A percentile compares a stretch with the other conserved stretches of the same genome.
phyloP scores from a whole-genome alignment of 345 rosid genomes.

The Eucalyptus tenuipes region DNA sequence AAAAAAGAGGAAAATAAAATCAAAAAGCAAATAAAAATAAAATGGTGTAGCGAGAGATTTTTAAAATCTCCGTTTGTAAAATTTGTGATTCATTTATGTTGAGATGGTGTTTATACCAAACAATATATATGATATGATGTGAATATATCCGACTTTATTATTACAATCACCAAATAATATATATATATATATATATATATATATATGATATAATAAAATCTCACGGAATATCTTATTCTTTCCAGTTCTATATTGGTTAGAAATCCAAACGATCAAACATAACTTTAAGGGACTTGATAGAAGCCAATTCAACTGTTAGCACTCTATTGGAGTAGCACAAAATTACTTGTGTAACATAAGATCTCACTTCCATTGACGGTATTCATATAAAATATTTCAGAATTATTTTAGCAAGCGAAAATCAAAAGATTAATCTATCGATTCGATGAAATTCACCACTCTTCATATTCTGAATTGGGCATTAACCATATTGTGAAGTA shows the following conservation, averaged over 20 bases:
- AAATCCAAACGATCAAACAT: too few species aligned
- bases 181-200: too few species aligned
- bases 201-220: too few species aligned
- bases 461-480: not conserved
- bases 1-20: too few species aligned
- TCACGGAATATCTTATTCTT: too few species aligned
- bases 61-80: too few species aligned
- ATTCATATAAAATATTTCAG: not conserved
- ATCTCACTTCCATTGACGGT: not conserved
- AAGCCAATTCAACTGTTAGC: not conserved
- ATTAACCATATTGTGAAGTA: not conserved
- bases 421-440: not conserved
- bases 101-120: too few species aligned
- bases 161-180: accelerated
- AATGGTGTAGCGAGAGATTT: too few species aligned
- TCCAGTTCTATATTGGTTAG: accelerated
- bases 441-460: not conserved
- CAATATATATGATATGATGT: too few species aligned
- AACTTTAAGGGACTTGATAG: accelerated
- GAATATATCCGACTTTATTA: too few species aligned
- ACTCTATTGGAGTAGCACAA: not conserved
- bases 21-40: too few species aligned
- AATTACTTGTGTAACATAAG: not conserved
- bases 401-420: not conserved
- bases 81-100: too few species aligned